Percentiles rank a stretch among this genome's conserved stretches.
These are phyloP conservation scores for Rhynchospora breviuscula DNA, from an alignment of 176 grass and related monocot genomes.

Conservation along the genomic window DNA sequence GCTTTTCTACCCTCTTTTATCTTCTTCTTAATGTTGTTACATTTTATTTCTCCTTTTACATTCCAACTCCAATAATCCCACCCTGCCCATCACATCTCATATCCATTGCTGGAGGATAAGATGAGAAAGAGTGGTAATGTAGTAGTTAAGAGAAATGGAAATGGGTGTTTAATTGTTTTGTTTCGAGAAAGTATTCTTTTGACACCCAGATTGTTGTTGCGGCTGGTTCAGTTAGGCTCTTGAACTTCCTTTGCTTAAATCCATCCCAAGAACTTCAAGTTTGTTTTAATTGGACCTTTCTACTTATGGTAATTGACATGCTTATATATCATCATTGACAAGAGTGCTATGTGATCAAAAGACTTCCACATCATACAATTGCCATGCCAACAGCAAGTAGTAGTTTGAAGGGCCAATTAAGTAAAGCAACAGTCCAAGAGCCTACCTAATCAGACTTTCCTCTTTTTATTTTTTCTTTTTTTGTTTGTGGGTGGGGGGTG, in stretches of 20 bases:
- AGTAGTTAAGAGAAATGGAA: background rate
- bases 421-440: background rate
- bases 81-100: background rate
- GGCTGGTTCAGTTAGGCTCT: background rate
- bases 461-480: background rate
- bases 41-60: too few relatives aligned
- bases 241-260: background rate
- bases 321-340: background rate
- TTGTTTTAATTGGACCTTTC: background rate
- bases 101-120: background rate
- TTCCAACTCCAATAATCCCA: too few relatives aligned
- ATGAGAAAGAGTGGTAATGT: background rate
- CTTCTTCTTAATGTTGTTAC: conserved; percentile 15
- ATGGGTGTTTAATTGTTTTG: background rate
- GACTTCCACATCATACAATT: background rate
- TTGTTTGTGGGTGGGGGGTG: background rate
- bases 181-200: background rate
- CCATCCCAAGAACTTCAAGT: background rate
- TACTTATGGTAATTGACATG: background rate
- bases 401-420: background rate
- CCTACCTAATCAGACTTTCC: background rate
- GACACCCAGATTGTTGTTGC: background rate
- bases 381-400: background rate
- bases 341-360: background rate
- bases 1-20: background rate